A percentile compares a stretch with the other conserved stretches of the same genome.
phyloP scores from a whole-genome alignment of 768 basidiomycete species.

The Lactifluus rugatus region DNA sequence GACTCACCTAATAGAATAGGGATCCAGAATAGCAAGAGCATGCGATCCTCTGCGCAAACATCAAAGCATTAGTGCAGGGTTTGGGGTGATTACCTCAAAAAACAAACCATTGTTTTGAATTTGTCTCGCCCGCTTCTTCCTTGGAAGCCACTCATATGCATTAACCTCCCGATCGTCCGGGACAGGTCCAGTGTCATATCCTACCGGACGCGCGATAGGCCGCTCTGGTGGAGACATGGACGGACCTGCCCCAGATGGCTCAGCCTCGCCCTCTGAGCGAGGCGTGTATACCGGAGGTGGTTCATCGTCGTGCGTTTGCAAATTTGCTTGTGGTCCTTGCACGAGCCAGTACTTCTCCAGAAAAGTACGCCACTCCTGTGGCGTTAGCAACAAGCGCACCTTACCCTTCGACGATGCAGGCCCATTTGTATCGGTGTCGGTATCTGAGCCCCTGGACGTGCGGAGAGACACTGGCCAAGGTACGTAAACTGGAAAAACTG shows the following conservation, averaged over 20 bases:
- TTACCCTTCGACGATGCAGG: slow-evolving; percentile 24
- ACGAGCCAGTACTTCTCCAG: slow-evolving; percentile 70
- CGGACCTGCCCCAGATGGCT: slow-evolving; percentile 10
- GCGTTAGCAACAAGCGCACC: slow-evolving; percentile 25
- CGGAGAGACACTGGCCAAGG: slow-evolving; percentile 59
- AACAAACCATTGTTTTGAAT: slow-evolving; percentile 61
- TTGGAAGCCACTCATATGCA: slow-evolving; percentile 54
- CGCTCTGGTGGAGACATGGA: slow-evolving; percentile 27
- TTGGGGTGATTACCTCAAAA: background rate
- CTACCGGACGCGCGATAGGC: slow-evolving; percentile 27
- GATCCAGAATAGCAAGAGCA: slow-evolving; percentile 81
- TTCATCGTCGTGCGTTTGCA: slow-evolving; percentile 32
- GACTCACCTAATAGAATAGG: slow-evolving; percentile 71
- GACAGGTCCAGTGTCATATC: slow-evolving; percentile 37
- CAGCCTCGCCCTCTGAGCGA: slow-evolving; percentile 27
- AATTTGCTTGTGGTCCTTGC: slow-evolving; percentile 33
- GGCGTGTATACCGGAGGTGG: slow-evolving; percentile 72
- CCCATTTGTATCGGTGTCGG: slow-evolving; percentile 4
- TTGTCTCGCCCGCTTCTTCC: slow-evolving; percentile 33
- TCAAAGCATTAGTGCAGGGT: background rate
- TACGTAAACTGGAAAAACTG: slow-evolving; percentile 74
- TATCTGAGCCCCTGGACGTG: slow-evolving; percentile 32
- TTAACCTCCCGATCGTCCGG: slow-evolving; percentile 57
- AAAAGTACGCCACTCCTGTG: slow-evolving; percentile 53
- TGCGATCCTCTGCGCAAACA: slow-evolving; percentile 55